These are phyloP conservation scores for Linnemannia exigua DNA, from an alignment of 192 early-diverging fungal species.

Conservation along the genomic window DNA sequence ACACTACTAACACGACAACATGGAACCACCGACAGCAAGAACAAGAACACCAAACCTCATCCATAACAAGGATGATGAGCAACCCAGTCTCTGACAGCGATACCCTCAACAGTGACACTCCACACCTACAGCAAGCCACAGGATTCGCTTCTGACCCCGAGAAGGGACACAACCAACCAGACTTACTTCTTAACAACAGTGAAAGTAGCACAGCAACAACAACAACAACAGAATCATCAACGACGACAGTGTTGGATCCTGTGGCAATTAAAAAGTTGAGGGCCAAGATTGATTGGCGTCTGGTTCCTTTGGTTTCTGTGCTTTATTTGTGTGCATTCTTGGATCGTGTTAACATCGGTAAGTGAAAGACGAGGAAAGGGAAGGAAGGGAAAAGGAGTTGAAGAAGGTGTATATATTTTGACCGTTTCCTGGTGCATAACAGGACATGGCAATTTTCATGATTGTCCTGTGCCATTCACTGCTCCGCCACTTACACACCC, in stretches of 20 bases:
- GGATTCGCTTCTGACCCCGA: background rate
- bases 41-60: background rate
- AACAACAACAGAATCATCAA: no score
- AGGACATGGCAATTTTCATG: background rate
- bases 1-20: background rate
- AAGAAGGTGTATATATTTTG: background rate
- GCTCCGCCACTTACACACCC: background rate
- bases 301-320: conserved; percentile 72
- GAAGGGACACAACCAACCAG: background rate
- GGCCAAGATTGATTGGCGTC: conserved; percentile 73
- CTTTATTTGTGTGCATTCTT: conserved; percentile 79
- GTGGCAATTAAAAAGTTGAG: conserved; percentile 46
- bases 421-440: background rate
- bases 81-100: background rate
- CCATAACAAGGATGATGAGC: background rate
- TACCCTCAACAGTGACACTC: background rate
- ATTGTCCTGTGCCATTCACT: background rate
- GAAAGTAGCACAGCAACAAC: background rate
- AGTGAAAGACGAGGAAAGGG: background rate
- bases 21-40: background rate
- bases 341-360: conserved; percentile 80
- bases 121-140: background rate
- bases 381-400: background rate
- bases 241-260: background rate
- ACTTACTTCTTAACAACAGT: background rate